Conservation (phyloP, 2,329 filamentous ascomycete species). For the Neofusicoccum ribis region DNA sequence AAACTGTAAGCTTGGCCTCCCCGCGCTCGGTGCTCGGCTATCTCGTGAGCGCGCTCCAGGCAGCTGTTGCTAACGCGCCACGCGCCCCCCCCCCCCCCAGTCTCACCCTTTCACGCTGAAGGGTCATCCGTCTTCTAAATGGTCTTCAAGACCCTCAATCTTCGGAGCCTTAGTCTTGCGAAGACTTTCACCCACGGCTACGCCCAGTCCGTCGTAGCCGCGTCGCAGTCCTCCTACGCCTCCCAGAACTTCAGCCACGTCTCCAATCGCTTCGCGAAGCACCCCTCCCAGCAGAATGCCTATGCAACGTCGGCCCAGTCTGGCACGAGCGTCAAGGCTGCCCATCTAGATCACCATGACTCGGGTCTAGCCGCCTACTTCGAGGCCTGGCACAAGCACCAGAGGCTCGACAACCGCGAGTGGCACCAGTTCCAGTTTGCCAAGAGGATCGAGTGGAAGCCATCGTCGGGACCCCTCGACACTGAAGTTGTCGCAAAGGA, state of each 20-base stretch:
- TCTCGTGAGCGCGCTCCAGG: slow-evolving; percentile 10
- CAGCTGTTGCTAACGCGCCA: slow-evolving; percentile 18
- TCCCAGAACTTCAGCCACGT: slow-evolving; percentile 55
- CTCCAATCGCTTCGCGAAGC: slow-evolving; percentile 46
- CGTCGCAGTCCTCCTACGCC: slow-evolving; percentile 81
- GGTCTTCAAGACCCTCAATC: slow-evolving; percentile 70
- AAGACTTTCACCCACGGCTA: slow-evolving; percentile 98
- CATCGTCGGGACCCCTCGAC: slow-evolving; percentile 41
- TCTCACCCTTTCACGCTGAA: slow-evolving; percentile 57
- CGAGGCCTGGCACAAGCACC: slow-evolving; percentile 80
- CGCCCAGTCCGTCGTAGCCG: slow-evolving; percentile 95
- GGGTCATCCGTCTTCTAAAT: slow-evolving; percentile 80
- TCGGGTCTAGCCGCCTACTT: slow-evolving; percentile 83
- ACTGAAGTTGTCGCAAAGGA: slow-evolving; percentile 40
- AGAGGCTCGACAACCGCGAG: slow-evolving; percentile 72
- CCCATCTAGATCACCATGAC: slow-evolving; percentile 38
- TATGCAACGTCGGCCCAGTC: slow-evolving; percentile 58
- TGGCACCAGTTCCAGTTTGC: slow-evolving; percentile 92
- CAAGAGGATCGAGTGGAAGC: slow-evolving; percentile 87
- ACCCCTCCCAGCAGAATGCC: slow-evolving; percentile 69
- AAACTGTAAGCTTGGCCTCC: slow-evolving; percentile 57
- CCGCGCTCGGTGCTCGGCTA: background rate
- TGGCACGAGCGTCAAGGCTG: slow-evolving; percentile 34
- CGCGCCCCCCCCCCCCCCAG: slow-evolving; percentile 29
- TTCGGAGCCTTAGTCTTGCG: slow-evolving; percentile 95